Evolutionary conservation across 2,329 filamentous ascomycete genomes (phyloP), one percentile per base, ranked within the genome.

Genomic region (Fusarium sp.): DNA sequence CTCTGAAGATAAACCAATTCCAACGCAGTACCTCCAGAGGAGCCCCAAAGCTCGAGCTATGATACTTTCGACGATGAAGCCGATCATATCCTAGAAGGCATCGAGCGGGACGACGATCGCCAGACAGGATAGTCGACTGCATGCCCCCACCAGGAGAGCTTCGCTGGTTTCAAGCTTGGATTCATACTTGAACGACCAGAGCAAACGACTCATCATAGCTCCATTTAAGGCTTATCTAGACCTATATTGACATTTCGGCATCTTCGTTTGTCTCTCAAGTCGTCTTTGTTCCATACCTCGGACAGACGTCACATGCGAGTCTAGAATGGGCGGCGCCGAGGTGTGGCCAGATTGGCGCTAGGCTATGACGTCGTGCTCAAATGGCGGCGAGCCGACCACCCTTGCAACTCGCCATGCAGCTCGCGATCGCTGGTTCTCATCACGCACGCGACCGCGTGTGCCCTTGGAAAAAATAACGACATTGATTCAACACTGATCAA

Each of bases 311-410:
- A 76, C 75, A 75, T 76, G 75, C 56, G 54, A 64, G 50, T n/a
- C 27, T 33, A 60, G 41, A 54, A 54, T 45, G 31, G 50, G 56
- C 57, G 45, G 41, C 64, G 33, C 71, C 71, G 67, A 74, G 70
- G 73, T 27, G 39, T 57, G 35, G 45, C 24, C 33, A 37, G 54
- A 37, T 71, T 56, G 41, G 33, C 54, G 54, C 64, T 54, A 54
- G 50, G 18, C 50, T 73, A 77, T 76, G 74, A 76, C 74, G 74
- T 77, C 67, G 67, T 68, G 9, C 50, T 33, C 65, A 64, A 63
- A 50, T 22, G 39, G 43, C 62, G 63, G 65, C 69, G 72, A 24
- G 33, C 59, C 48, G 61, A 50, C 65, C 59, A 73, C 43, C 14
- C 35, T 43, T 56, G 66, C 72, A 56, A 57, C 68, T 73, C 65